These are phyloP conservation scores for Brassica napus DNA, from an alignment of 345 rosid species.

Conservation along the genomic window DNA sequence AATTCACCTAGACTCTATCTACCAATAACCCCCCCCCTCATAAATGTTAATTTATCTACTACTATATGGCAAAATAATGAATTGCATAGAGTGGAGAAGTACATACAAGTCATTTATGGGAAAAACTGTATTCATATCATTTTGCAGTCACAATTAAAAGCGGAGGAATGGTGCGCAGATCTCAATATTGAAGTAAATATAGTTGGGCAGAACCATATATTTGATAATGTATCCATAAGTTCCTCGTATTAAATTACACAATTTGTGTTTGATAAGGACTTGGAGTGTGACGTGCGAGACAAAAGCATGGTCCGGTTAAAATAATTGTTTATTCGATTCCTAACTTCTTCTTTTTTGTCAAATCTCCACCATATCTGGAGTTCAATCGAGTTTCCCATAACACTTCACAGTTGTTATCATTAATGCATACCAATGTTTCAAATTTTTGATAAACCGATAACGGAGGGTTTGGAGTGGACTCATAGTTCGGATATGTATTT, in stretches of 20 bases:
- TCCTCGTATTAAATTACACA: background rate
- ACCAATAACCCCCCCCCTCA: too few relatives aligned
- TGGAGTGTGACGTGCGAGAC: background rate
- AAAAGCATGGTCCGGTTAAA: background rate
- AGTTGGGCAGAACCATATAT: slow-evolving; percentile 17
- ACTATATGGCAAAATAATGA: background rate
- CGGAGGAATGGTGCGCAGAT: slow-evolving; percentile 19
- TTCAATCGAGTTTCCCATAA: background rate
- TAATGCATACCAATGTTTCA: background rate
- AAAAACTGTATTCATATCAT: background rate
- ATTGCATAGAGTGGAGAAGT: slow-evolving; percentile 15
- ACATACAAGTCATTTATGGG: slow-evolving; percentile 11
- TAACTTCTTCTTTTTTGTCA: too few relatives aligned
- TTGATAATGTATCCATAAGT: too few relatives aligned
- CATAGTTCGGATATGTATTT: background rate
- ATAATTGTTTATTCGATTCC: background rate
- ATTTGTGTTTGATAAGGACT: slow-evolving; percentile 18
- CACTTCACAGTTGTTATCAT: background rate
- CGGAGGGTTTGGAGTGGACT: background rate
- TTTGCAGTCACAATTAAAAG: background rate
- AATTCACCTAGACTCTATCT: too few relatives aligned
- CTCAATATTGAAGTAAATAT: slow-evolving; percentile 15
- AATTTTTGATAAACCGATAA: too few relatives aligned
- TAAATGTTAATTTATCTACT: background rate
- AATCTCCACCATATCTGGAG: slow-evolving; percentile 19